phyloP scores from a whole-genome alignment of 129 eudicot species.

The Artemisia tridentata region DNA sequence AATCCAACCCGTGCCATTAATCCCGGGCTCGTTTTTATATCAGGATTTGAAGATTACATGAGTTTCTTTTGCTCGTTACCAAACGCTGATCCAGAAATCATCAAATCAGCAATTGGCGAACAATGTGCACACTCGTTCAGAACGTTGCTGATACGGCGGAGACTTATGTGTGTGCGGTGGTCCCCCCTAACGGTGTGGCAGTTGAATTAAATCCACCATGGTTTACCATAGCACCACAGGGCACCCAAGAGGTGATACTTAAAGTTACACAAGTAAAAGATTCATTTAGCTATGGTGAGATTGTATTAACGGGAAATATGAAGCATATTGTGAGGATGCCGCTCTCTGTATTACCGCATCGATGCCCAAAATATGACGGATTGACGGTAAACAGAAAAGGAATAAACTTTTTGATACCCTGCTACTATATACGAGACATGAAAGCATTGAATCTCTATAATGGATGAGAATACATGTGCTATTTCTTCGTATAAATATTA shows the following conservation, averaged over 20 bases:
- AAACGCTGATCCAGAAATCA: slow-evolving; percentile 46
- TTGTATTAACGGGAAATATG: slow-evolving; percentile 69
- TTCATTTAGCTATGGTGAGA: slow-evolving; percentile 75
- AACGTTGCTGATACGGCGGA: slow-evolving; percentile 58
- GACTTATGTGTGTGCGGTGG: slow-evolving; percentile 57
- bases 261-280: slow-evolving; percentile 48
- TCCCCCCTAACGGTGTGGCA: slow-evolving; percentile 66
- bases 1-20: slow-evolving; percentile 59
- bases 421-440: not conserved
- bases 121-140: slow-evolving; percentile 46
- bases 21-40: slow-evolving; percentile 75
- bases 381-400: not conserved
- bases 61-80: slow-evolving; percentile 92
- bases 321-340: slow-evolving; percentile 80
- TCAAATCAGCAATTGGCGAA: slow-evolving; percentile 72
- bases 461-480: slow-evolving; percentile 1
- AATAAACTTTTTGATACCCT: slow-evolving; percentile 4
- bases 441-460: too few species aligned
- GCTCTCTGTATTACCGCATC: slow-evolving; percentile 64
- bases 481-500: not conserved
- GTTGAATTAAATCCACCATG: slow-evolving; percentile 60
- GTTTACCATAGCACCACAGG: slow-evolving; percentile 69
- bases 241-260: slow-evolving; percentile 53
- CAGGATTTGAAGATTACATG: slow-evolving; percentile 77
- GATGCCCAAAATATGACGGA: slow-evolving; percentile 24